Evolutionary conservation across 2,329 filamentous ascomycete genomes (phyloP).

Genomic region (Trichocomaceae sp.): DNA sequence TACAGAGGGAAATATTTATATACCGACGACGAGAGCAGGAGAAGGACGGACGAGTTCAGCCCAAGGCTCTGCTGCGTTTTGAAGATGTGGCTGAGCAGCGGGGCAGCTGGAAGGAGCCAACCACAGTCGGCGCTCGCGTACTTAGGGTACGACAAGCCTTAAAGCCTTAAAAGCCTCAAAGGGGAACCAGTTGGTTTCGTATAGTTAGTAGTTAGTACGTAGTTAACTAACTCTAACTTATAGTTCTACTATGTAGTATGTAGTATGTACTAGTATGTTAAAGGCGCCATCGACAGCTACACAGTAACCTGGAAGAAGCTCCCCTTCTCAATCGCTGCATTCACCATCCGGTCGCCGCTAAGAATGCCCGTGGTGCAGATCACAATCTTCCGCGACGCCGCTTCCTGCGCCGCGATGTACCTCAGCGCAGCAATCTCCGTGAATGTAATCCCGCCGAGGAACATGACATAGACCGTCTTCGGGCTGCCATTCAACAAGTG

Average conservation of each 20-base stretch:
- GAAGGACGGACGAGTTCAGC: background rate
- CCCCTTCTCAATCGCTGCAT: conserved; percentile 68
- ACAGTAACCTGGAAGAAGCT: conserved; percentile 43
- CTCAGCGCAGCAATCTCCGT: conserved; percentile 91
- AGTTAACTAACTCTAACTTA: no score
- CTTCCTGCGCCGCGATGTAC: conserved; percentile 77
- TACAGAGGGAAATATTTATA: background rate
- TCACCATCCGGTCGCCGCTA: conserved; percentile 83
- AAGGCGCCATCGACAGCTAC: no score
- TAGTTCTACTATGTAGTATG: no score
- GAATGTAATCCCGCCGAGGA: conserved; percentile 92
- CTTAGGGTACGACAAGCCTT: background rate
- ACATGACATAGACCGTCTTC: conserved; percentile 93
- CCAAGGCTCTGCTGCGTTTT: background rate
- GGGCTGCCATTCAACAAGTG: conserved; percentile 44
- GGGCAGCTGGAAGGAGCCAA: background rate
- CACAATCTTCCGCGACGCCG: conserved; percentile 65
- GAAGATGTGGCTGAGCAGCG: conserved; percentile 13
- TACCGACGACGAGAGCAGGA: background rate
- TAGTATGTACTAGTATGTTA: no score
- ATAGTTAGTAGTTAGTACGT: no score
- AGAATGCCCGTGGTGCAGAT: conserved; percentile 91
- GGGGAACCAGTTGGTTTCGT: no score
- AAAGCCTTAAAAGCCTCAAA: no score
- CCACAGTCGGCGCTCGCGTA: background rate